These are phyloP conservation scores for Teratosphaeriaceae sp. DNA, from an alignment of 2,329 filamentous ascomycete species.

Conservation along the genomic window DNA sequence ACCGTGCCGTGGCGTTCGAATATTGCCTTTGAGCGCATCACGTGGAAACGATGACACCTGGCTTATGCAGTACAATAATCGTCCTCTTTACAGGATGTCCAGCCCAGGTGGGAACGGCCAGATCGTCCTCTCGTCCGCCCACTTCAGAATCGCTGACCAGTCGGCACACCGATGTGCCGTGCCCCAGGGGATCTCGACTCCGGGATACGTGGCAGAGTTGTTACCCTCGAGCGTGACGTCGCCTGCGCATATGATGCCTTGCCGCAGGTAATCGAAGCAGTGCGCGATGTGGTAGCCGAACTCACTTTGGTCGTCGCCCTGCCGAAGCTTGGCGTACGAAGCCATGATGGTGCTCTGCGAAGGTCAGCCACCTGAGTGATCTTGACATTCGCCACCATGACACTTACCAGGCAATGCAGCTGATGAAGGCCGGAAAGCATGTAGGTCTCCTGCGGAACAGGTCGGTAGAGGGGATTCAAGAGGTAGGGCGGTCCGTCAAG, in stretches of 20 bases:
- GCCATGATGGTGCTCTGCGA: constrained; percentile 6
- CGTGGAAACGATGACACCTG: too few relatives aligned
- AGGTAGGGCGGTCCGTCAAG: constrained; percentile 6
- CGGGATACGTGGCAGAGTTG: constrained; percentile 6
- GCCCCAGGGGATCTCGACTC: constrained; percentile 9
- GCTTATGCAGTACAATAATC: too few relatives aligned
- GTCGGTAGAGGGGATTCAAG: constrained; percentile 2
- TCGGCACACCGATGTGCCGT: constrained; percentile 6
- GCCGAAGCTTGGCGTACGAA: constrained; percentile 4
- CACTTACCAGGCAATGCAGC: constrained; percentile 4
- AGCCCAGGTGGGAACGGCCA: constrained; percentile 5
- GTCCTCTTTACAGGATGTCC: constrained; percentile 3
- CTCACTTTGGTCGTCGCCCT: constrained; percentile 4
- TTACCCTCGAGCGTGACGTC: constrained; percentile 21
- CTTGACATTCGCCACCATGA: not conserved
- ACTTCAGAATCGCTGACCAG: constrained; percentile 3
- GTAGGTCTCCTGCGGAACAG: not conserved
- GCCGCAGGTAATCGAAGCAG: constrained; percentile 26
- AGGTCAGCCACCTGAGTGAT: not conserved
- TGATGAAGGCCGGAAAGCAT: constrained; percentile 2
- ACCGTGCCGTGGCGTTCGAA: not conserved
- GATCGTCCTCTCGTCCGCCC: constrained; percentile 5
- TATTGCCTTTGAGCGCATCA: too few relatives aligned
- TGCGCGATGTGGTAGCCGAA: constrained; percentile 17
- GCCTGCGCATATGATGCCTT: constrained; percentile 22